phyloP scores from a whole-genome alignment of 2,329 filamentous ascomycete genomes.

The Alternaria brassicicola region DNA sequence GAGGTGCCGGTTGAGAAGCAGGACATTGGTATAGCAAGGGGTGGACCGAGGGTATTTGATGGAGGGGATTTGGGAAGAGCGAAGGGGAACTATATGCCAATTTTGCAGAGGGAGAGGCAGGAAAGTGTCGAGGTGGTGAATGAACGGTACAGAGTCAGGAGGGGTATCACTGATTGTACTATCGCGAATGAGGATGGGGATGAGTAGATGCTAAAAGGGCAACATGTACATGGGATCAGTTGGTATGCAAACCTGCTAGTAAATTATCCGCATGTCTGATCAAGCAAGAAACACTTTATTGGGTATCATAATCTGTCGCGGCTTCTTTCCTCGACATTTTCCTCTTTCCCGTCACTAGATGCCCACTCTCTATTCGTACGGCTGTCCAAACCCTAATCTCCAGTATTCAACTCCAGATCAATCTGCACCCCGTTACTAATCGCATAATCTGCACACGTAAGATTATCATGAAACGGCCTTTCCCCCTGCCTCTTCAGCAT shows the following conservation, averaged over 20 bases:
- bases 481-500: conserved; percentile 90
- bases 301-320: conserved; percentile 4
- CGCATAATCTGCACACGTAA: conserved; percentile 91
- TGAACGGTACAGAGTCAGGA: conserved; percentile 61
- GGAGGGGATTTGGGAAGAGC: conserved; percentile 61
- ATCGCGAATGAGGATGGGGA: conserved; percentile 37
- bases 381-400: conserved; percentile 40
- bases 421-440: conserved; percentile 82
- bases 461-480: conserved; percentile 88
- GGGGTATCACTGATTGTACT: conserved; percentile 48
- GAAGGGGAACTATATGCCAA: conserved; percentile 63
- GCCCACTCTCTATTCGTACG: no score
- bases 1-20: conserved; percentile 15
- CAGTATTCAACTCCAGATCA: conserved; percentile 53
- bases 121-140: conserved; percentile 68
- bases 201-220: conserved; percentile 24
- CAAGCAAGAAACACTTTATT: neutral
- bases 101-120: conserved; percentile 62
- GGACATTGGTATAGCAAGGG: conserved; percentile 28
- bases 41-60: conserved; percentile 62
- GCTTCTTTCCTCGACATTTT: no score
- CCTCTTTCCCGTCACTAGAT: no score
- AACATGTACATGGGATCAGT: neutral
- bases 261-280: neutral
- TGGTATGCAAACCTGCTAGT: neutral